Conservation (phyloP, 495 filamentous ascomycete species). For the Penicillium cinerascens region DNA sequence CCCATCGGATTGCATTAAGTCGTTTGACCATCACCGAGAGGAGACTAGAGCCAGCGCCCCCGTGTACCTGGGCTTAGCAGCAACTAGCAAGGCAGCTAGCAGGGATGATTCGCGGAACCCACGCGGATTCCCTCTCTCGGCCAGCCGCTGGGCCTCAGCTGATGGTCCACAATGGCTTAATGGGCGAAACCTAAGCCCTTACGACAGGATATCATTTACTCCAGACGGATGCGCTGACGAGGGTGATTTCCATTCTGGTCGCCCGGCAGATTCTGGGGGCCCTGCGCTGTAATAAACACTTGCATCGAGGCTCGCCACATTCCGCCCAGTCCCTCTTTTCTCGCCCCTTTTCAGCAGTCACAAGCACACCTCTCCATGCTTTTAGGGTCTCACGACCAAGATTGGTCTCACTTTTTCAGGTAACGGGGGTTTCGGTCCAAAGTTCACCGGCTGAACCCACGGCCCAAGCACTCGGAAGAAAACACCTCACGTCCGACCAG, state of each 20-base stretch:
- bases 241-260: conserved; percentile 21
- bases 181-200: too few species aligned
- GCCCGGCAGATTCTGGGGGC: conserved; percentile 19
- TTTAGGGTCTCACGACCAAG: too few species aligned
- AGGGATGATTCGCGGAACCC: conserved; percentile 16
- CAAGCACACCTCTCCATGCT: not conserved
- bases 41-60: not conserved
- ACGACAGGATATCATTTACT: too few species aligned
- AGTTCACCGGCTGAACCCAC: not conserved
- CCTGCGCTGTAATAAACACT: conserved; percentile 7
- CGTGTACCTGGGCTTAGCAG: not conserved
- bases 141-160: conserved; percentile 19
- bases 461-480: not conserved
- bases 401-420: too few species aligned
- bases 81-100: conserved; percentile 20
- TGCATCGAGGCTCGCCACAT: conserved; percentile 10
- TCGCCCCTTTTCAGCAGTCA: not conserved
- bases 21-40: conserved; percentile 1
- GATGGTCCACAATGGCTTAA: conserved; percentile 10
- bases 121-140: conserved; percentile 10
- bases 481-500: not conserved
- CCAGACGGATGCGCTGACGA: not conserved
- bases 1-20: conserved; percentile 17
- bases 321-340: conserved; percentile 2
- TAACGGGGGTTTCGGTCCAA: not conserved